A percentile compares a stretch with the other conserved stretches of the same genome.
These are phyloP conservation scores for Aegilops tauschii DNA, from an alignment of 176 grass and related monocot species.

Conservation along the genomic window DNA sequence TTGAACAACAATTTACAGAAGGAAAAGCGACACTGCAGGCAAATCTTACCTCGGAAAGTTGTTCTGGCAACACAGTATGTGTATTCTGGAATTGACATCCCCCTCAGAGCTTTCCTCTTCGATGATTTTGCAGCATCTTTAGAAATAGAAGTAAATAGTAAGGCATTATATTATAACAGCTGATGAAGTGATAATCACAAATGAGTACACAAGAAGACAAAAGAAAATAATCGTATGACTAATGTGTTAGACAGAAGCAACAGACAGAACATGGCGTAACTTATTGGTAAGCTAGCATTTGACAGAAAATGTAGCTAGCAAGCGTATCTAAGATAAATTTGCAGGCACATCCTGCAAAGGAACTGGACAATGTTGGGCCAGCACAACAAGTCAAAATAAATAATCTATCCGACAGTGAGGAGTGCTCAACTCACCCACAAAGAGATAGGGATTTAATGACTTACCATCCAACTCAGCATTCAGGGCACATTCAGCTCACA, in stretches of 20 bases:
- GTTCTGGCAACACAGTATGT: slow-evolving; percentile 75
- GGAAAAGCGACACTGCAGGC: not conserved
- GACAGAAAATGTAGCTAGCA: slow-evolving; percentile 13
- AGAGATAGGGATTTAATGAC: not conserved
- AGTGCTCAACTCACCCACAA: not conserved
- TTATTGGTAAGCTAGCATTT: not conserved
- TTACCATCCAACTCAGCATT: not conserved
- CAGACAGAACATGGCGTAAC: not conserved
- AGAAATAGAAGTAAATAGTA: slow-evolving; percentile 7
- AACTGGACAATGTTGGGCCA: not conserved
- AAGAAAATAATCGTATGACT: not conserved
- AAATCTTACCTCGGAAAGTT: slow-evolving; percentile 74
- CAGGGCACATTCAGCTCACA: not conserved
- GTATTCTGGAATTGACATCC: slow-evolving; percentile 60
- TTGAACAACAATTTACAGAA: not conserved
- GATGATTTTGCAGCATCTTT: slow-evolving; percentile 89
- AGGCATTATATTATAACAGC: slow-evolving; percentile 4
- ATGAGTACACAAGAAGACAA: slow-evolving; percentile 15
- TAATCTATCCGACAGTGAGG: not conserved
- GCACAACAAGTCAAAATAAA: not conserved
- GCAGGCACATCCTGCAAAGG: not conserved
- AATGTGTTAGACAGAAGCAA: not conserved
- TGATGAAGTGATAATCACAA: slow-evolving; percentile 7
- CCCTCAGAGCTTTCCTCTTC: slow-evolving; percentile 69
- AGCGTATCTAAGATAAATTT: slow-evolving; percentile 3